A percentile compares a stretch with the other conserved stretches of the same genome.
These are phyloP conservation scores for Corymbia citriodora DNA, from an alignment of 441 rosid species.

Conservation along the genomic window DNA sequence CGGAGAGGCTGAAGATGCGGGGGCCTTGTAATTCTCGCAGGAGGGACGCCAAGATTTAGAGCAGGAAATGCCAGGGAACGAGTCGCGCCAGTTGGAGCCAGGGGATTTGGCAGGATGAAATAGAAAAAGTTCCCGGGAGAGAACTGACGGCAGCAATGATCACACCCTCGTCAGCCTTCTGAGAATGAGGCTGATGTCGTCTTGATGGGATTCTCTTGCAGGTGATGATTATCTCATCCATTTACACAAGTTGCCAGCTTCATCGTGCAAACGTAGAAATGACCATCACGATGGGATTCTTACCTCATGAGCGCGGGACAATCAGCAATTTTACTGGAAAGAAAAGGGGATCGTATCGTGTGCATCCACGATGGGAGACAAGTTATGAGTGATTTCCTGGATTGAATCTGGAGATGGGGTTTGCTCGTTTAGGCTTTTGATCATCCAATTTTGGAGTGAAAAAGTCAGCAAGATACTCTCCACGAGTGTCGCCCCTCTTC, in stretches of 20 bases:
- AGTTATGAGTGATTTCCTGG: too few relatives aligned
- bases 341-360: too few relatives aligned
- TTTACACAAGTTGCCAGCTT: neutral
- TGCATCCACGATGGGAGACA: too few relatives aligned
- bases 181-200: neutral
- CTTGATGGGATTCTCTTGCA: neutral
- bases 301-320: too few relatives aligned
- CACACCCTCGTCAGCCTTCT: neutral
- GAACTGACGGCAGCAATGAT: neutral
- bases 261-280: too few relatives aligned
- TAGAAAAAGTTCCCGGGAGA: neutral
- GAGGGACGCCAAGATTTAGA: neutral
- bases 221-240: neutral
- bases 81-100: neutral
- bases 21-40: neutral
- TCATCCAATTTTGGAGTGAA: neutral
- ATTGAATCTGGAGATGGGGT: too few relatives aligned
- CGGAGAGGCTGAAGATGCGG: neutral
- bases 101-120: neutral
- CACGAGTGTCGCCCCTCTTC: neutral
- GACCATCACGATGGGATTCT: too few relatives aligned
- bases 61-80: neutral
- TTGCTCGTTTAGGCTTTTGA: too few relatives aligned
- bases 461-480: neutral
- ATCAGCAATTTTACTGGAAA: too few relatives aligned